Percentiles rank a stretch among this genome's conserved stretches.
These are phyloP conservation scores for Diversispora epigaea DNA, from an alignment of 192 early-diverging fungal species.

Conservation along the genomic window DNA sequence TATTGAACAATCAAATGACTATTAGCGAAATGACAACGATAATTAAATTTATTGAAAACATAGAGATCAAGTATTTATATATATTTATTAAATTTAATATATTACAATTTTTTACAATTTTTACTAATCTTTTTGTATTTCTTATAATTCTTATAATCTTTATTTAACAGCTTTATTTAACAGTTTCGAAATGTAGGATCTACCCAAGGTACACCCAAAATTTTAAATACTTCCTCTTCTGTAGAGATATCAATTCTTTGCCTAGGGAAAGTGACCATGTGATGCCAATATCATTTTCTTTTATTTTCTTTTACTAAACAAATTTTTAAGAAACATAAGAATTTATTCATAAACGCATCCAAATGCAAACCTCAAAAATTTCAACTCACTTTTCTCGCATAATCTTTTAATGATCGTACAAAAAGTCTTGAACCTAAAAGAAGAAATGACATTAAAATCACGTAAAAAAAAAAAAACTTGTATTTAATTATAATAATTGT, in stretches of 20 bases:
- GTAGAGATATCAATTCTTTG: background rate
- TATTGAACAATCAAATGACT: too few species aligned
- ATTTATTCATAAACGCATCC: too few species aligned
- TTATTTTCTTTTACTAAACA: background rate
- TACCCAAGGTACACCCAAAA: conserved; percentile 35
- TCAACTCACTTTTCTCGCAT: background rate
- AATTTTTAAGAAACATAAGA: too few species aligned
- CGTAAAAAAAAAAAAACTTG: too few species aligned
- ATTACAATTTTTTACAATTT: too few species aligned
- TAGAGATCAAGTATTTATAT: too few species aligned
- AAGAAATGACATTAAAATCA: background rate
- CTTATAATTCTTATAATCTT: too few species aligned
- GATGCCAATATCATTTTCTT: conserved; percentile 23
- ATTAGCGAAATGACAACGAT: too few species aligned
- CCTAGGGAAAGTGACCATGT: conserved; percentile 30
- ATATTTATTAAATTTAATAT: too few species aligned
- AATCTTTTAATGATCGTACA: background rate
- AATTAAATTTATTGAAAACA: too few species aligned
- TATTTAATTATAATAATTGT: background rate
- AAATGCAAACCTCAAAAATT: too few species aligned
- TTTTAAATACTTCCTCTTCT: conserved; percentile 33
- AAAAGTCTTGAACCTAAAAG: background rate
- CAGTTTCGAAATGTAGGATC: conserved; percentile 39
- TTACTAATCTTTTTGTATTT: too few species aligned
- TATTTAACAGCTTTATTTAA: background rate